Evolutionary conservation across 805 yeast genomes (phyloP), one percentile per base, ranked within the genome.

Genomic region (Wickerhamomyces silvicola): DNA sequence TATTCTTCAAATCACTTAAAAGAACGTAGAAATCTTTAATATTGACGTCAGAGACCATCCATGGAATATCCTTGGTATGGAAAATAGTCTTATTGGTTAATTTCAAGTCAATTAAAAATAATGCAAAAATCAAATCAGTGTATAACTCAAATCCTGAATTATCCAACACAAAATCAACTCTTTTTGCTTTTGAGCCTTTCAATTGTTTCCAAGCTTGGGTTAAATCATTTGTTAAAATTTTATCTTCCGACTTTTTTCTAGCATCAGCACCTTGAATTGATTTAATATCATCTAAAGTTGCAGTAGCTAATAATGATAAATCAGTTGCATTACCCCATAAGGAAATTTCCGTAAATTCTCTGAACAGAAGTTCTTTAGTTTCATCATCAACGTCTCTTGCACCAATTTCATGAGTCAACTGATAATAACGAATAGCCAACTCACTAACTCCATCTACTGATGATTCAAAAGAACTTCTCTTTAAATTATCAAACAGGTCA

Each of bases 241-340:
- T 82, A 38, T 81, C 72, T 48, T 83, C 87, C 36, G 87, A 83
- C 50, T 78, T 75, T 51, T 78, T 80, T 45, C 97, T 70, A 13
- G 86, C 86, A 41, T 81, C 86, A 10, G 81, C 83, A 26, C 96
- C 96, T 64, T 92, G 99, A 24, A 86, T 75, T 6, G 90, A 77
- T 57, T 85, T 82, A 48, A 92, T 81, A 43, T 92, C 96, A 28
- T 88, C 96, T 18, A 86, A 55, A 7, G 87, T 76, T n/a, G 90
- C 86, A 37, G 84, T 87, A 4, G 94, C 88, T 41, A 92, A 66
- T 33, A 94, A 63, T 0, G 97, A 86, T 50, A 92, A 69, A 57
- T 92, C 99, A 4, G 97, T 85, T 13, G 97, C 97, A 57, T 92
- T 92, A 18, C 99, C 99, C 99, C 99, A 92, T 33, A 92, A 60